Conservation (phyloP, 148 eudicot species). For the Selenicereus undatus region DNA sequence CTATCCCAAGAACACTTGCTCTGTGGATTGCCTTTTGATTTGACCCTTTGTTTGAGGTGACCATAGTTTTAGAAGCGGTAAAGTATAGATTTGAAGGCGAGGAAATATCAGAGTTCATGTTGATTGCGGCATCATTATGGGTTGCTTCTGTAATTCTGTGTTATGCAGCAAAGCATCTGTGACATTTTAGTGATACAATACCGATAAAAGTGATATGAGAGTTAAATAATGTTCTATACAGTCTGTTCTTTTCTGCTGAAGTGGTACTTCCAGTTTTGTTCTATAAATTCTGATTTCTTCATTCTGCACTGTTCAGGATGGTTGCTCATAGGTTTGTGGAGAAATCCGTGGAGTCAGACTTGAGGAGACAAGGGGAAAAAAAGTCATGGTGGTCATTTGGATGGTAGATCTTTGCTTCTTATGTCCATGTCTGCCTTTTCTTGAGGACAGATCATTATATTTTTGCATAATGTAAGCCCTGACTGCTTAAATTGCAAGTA, state of each 20-base stretch:
- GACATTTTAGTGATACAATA: not conserved
- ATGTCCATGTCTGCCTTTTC: not conserved
- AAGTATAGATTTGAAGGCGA: not conserved
- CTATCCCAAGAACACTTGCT: not conserved
- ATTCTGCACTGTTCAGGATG: conserved; percentile 51
- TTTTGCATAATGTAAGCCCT: not conserved
- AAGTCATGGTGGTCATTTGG: conserved; percentile 99
- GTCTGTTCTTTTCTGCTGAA: not conserved
- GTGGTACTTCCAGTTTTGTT: not conserved
- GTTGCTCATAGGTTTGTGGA: conserved; percentile 92
- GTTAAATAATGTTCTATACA: not conserved
- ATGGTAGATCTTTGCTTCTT: conserved; percentile 41
- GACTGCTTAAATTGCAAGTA: conserved; percentile 9
- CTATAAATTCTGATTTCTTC: not conserved
- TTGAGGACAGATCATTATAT: not conserved
- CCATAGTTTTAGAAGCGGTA: not conserved
- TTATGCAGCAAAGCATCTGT: not conserved
- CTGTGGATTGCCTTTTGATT: not conserved
- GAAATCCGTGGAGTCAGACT: conserved; percentile 61
- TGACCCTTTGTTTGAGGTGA: not conserved
- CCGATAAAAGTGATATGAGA: not conserved
- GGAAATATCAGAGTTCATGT: not conserved
- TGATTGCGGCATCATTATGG: not conserved
- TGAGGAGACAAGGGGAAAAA: conserved; percentile 57
- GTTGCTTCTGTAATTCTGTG: not conserved